Evolutionary conservation across 1,284 basidiomycete genomes (phyloP).

Genomic region (Pascua sp.): DNA sequence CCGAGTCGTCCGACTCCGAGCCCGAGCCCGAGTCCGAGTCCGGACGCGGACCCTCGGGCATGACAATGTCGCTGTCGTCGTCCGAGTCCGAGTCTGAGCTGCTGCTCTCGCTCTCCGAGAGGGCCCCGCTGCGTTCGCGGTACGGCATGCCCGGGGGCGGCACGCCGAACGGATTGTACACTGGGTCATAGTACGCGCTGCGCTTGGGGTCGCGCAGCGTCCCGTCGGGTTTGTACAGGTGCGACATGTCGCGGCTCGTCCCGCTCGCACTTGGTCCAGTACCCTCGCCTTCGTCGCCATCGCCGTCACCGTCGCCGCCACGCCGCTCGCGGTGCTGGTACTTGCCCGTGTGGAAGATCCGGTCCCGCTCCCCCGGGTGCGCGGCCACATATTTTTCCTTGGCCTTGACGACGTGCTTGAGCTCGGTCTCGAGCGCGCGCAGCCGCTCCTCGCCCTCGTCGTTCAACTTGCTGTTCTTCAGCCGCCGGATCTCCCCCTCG

Average conservation of each 20-base stretch:
- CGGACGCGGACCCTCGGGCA: constrained; percentile 79
- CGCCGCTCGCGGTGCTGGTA: constrained; percentile 45
- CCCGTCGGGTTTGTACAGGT: constrained; percentile 72
- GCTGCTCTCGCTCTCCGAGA: constrained; percentile 53
- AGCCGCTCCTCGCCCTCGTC: constrained; percentile 40
- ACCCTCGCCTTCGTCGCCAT: constrained; percentile 42
- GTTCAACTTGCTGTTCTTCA: constrained; percentile 32
- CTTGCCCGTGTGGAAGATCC: constrained; percentile 58
- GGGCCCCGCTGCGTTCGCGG: constrained; percentile 55
- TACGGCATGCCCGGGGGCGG: constrained; percentile 96
- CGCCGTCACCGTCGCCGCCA: constrained; percentile 32
- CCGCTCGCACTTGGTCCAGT: constrained; percentile 10
- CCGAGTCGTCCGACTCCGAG: constrained; percentile 43
- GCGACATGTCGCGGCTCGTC: constrained; percentile 9
- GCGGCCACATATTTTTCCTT: constrained; percentile 86
- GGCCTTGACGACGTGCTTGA: constrained; percentile 71
- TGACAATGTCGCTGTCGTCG: constrained; percentile 66
- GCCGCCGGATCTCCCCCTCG: constrained; percentile 40
- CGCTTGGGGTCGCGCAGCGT: constrained; percentile 78
- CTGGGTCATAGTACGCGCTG: constrained; percentile 86
- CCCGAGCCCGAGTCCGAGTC: constrained; percentile 36
- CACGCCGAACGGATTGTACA: constrained; percentile 93
- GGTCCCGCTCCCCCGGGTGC: constrained; percentile 79
- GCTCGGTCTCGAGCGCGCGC: constrained; percentile 65
- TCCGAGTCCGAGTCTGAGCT: constrained; percentile 56